Base-by-base conservation (phyloP, 1,284 basidiomycete genomes). In the Ustilago cynodontis region DNA sequence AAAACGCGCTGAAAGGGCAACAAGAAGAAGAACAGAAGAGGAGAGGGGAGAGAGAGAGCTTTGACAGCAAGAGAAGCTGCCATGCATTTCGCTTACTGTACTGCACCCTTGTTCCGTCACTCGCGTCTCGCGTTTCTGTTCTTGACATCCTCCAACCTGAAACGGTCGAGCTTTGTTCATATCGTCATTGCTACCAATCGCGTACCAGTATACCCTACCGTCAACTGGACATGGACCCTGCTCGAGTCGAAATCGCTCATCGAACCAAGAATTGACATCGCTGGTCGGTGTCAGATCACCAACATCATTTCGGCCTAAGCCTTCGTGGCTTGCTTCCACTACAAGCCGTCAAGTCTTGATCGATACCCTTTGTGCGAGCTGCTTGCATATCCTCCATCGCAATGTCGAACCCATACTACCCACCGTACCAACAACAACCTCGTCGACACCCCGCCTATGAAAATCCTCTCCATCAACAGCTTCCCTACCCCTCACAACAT, bases 381-480 rank as follows among this genome's bases (percentile, higher is more conserved):
- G 6, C 18, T 39, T 1, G 37, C 20, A n/a, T 7, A 6, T 8
- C 20, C 47, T 49, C 24, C 14, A 8, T 24, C 62, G 57, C 37
- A 50, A 76, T 72, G 77, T 62, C 74, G 3, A 71, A 77, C 37
- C 53, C 63, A 18, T 79, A 73, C 74, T 71, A 79, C 41, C 58
- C 74, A 3, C 59, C 37, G 14, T 56, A 77, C 31, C 56, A 71
- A 1, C 59, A 49, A 13, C 65, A 62, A 43, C 61, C 60, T 5
- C 31, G 39, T 24, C 50, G 66, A 26, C 65, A 70, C 20, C 60
- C 61, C 8, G 70, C 45, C 11, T 71, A 73, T 35, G 50, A 63
- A 2, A 64, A 60, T 28, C 67, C 70, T 18, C 67, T 69, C 16
- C 20, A 53, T 9, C 20, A 43, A 43, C 41, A 43, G 8, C 20